Conservation (phyloP, 257 asterid species). For the Scutellaria barbata region DNA sequence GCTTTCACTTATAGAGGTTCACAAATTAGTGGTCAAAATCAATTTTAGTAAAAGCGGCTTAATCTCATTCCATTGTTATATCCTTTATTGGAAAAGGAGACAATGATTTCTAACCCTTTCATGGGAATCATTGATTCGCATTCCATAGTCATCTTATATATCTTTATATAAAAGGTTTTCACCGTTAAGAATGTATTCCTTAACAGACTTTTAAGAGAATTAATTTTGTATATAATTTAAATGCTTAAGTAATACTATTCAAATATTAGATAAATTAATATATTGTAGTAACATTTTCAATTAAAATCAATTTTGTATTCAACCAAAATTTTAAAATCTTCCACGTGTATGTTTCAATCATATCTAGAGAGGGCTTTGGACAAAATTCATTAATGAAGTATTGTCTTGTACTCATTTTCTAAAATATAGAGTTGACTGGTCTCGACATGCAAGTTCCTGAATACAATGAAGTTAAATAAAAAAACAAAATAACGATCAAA, state of each 20-base stretch:
- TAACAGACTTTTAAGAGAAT: background rate
- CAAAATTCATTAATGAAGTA: too few relatives aligned
- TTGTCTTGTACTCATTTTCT: constrained; percentile 12
- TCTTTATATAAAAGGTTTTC: background rate
- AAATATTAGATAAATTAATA: too few relatives aligned
- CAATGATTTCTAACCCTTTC: constrained; percentile 30
- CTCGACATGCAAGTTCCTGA: background rate
- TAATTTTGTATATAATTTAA: background rate
- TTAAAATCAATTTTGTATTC: too few relatives aligned
- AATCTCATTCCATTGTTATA: constrained; percentile 26
- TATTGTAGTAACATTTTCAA: too few relatives aligned
- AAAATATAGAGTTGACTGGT: constrained; percentile 25
- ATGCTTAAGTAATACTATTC: too few relatives aligned
- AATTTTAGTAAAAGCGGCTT: constrained; percentile 41
- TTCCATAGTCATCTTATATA: constrained; percentile 7
- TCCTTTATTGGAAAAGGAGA: constrained; percentile 25
- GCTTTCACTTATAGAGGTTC: constrained; percentile 19
- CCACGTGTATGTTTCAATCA: too few relatives aligned
- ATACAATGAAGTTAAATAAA: background rate
- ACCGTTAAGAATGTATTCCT: constrained; percentile 7
- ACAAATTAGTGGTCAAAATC: constrained; percentile 51
- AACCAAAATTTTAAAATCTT: too few relatives aligned
- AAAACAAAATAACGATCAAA: constrained; percentile 26
- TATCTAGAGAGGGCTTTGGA: too few relatives aligned
- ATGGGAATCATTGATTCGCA: constrained; percentile 36